Evolutionary conservation across 805 yeast species (phyloP), one percentile per base, ranked within the genome.

Genomic region (Metschnikowia colocasiae): DNA sequence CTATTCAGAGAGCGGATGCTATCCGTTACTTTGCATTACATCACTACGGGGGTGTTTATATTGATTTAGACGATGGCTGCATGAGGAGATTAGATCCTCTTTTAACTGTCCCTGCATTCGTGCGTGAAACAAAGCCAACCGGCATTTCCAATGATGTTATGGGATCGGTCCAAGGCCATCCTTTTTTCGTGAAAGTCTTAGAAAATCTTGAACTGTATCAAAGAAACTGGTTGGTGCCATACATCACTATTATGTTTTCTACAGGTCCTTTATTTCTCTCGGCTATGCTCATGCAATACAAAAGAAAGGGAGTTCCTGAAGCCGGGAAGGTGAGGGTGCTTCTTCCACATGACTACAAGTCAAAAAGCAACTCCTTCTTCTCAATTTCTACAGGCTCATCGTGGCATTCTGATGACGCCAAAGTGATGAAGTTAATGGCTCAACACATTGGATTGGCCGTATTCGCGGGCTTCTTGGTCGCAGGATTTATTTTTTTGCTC

Each of bases 91-190:
- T 91, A 54, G 97, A 90, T 62, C 95, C 95, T 1, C 68, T 91
- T 48, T 75, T 90, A 49, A 77, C 84, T 2, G 86, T 82, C 4
- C 91, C 95, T 1, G 95, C 95, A 1, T 87, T 87, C 71, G 89
- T 87, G 12, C 75, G 97, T 53, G 87, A 87, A 61, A 90, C 97
- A 1, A 68, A 79, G 4, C 97, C 97, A 22, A 85, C 95, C 0
- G 97, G 97, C 44, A 81, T 91, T 34, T 87, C 96, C 4, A 91
- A 91, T 64, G 96, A 90, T 62, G 90, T 90, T 13, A 86, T 91
- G 95, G 96, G 95, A 9, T 72, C 92, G 3, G 83, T 85, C 10
- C 96, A 95, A 29, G 72, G 75, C 41, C 97, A 91, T 65, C 96
- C 96, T 3, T 87, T 90, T 67, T 88, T 87, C 70, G 63, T 76